Base-by-base conservation (phyloP, 768 basidiomycete genomes). In the Suillus lakei region DNA sequence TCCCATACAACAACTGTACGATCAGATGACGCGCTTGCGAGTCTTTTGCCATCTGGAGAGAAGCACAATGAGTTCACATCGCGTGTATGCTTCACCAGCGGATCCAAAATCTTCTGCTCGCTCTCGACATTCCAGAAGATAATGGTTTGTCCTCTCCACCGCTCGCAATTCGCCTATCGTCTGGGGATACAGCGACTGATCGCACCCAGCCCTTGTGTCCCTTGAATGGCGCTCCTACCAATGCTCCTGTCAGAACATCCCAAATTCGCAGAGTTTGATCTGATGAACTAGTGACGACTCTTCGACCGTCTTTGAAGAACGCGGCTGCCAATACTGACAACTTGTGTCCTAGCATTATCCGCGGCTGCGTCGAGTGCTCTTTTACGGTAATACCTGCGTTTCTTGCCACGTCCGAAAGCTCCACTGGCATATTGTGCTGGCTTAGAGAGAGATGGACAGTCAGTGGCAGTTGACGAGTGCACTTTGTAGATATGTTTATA, bases 21-120 rank as follows among this genome's bases (percentile, higher is more conserved):
- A 44, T 84, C 82, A 23, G 78, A 69, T 34, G 76, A 77, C 2
- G 79, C 81, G 16, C 80, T 80, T 38, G 79, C 81, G 23, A 84
- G 73, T 58, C 77, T 73, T 48, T 77, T 75, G 2, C 80, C 80
- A 69, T 83, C 79, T 32, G 82, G 81, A 10, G 79, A 80, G 63
- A 84, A 78, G 67, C 74, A 69, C 59, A 83, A 75, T 32, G 73
- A 74, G n/a, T n/a, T 44, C n/a, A 69, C 46, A 1, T 79, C 80
- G 44, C 28, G 34, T 6, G 44, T 23, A 56, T 69, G 68, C 16
- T 59, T 60, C n/a, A n/a, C 38, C 36, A 53, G 32, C 16, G 26
- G 38, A 10, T 67, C 26, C 6, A 39, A 64, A 16, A 23, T 5
- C 21, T 23, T 62, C 54, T 34, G 54, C 2, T 30, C 13, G n/a